These are phyloP conservation scores for Phyllosticta citrichinensis DNA, from an alignment of 2,329 filamentous ascomycete genomes.

Conservation along the genomic window DNA sequence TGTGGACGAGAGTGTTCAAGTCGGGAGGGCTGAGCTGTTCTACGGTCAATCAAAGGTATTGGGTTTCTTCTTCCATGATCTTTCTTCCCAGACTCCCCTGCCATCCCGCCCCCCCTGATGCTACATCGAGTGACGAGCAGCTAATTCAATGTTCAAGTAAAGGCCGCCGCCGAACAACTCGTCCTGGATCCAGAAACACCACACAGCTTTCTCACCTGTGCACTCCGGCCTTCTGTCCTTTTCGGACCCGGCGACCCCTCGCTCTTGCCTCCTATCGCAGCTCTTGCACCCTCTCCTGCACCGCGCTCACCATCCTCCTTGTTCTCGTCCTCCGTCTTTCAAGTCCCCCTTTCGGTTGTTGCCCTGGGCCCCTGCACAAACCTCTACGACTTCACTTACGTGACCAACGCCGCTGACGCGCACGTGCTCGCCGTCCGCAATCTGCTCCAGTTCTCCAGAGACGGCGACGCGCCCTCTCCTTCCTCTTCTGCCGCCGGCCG, in stretches of 20 bases:
- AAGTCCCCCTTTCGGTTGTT: conserved; percentile 46
- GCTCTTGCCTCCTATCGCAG: conserved; percentile 61
- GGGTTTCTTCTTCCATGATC: neutral
- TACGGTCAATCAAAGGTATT: conserved; percentile 83
- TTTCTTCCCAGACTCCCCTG: neutral
- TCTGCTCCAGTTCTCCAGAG: conserved; percentile 49
- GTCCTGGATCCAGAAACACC: conserved; percentile 48
- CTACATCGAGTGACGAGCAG: neutral
- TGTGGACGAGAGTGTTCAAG: conserved; percentile 70
- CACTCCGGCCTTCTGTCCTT: conserved; percentile 67
- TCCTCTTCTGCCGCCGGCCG: conserved; percentile 52
- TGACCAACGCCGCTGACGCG: conserved; percentile 61
- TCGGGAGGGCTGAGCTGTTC: conserved; percentile 60
- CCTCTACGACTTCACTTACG: conserved; percentile 62
- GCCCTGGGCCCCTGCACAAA: conserved; percentile 70
- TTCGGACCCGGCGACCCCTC: conserved; percentile 84
- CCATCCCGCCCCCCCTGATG: neutral
- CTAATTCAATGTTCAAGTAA: conserved; percentile 13
- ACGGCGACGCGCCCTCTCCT: neutral
- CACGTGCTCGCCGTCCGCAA: conserved; percentile 72
- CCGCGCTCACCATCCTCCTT: neutral
- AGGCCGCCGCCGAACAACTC: conserved; percentile 71
- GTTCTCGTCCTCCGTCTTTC: conserved; percentile 35
- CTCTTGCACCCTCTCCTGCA: conserved; percentile 48
- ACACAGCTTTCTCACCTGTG: conserved; percentile 42